Conservation (phyloP, 2,329 filamentous ascomycete species). For the Neurospora sp. region DNA sequence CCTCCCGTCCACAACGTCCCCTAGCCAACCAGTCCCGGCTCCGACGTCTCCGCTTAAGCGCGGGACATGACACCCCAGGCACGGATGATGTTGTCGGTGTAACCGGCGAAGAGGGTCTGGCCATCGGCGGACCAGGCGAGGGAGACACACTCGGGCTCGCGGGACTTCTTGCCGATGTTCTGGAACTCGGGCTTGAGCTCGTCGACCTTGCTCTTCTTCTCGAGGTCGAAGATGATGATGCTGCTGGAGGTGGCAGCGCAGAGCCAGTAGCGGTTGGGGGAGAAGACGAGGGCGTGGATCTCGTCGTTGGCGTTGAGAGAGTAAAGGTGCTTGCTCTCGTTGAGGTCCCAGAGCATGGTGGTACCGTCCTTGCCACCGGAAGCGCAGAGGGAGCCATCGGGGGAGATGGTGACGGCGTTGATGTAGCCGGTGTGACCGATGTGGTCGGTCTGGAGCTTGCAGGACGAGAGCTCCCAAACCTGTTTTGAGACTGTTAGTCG, state of each 20-base stretch:
- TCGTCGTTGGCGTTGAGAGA: slow-evolving; percentile 98
- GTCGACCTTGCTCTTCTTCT: slow-evolving; percentile 99
- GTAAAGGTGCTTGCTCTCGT: slow-evolving; percentile 99
- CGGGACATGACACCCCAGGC: slow-evolving; percentile 97
- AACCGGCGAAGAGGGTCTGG: slow-evolving; percentile 98
- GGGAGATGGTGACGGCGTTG: slow-evolving; percentile 99
- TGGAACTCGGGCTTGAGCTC: slow-evolving; percentile 99
- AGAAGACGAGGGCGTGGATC: slow-evolving; percentile 99
- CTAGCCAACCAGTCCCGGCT: slow-evolving; percentile 5
- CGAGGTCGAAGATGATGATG: slow-evolving; percentile 99
- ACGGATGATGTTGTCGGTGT: slow-evolving; percentile 99
- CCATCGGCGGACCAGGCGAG: slow-evolving; percentile 97
- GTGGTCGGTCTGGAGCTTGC: slow-evolving; percentile 99
- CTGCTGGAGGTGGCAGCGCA: slow-evolving; percentile 93
- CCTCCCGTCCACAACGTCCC: slow-evolving; percentile 3
- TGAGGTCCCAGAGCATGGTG: slow-evolving; percentile 99
- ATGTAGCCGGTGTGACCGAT: slow-evolving; percentile 99
- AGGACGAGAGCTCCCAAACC: slow-evolving; percentile 99
- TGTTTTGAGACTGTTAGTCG: slow-evolving; percentile 31
- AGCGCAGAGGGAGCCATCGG: slow-evolving; percentile 96
- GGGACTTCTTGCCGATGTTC: slow-evolving; percentile 95
- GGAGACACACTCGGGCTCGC: slow-evolving; percentile 95
- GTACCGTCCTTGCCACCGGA: slow-evolving; percentile 99
- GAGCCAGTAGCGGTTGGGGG: slow-evolving; percentile 99
- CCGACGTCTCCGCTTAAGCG: slow-evolving; percentile 45